Evolutionary conservation across 306 rosid species (phyloP), one percentile per base, ranked within the genome.

Genomic region (Vicia sativa): DNA sequence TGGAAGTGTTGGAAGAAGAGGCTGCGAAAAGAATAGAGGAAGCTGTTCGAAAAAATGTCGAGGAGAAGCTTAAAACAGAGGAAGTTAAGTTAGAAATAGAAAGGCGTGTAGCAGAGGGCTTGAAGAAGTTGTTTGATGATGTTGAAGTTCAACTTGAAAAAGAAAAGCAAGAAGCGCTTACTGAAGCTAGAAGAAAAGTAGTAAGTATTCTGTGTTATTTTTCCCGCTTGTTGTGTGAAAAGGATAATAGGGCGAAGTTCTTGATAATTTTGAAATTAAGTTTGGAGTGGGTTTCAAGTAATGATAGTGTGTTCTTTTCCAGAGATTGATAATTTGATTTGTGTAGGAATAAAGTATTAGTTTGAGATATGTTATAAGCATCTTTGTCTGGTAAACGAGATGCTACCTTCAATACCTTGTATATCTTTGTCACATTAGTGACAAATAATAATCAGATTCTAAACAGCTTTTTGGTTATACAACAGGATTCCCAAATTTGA

Each of bases 141-240:
- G 99, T 95, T 48, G 88, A 84, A 57, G 76, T 65, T 66, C 96
- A 80, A 78, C 95, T 95, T 58, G 92, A 62, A 78, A 88, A 88
- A 75, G 99, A 95, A 84, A 95, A 90, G 84, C 81, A 95, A 82
- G 88, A 86, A 58, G 89, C 96, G 52, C 84, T 95, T 53, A 21
- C 43, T 55, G 97, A 88, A 75, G 97, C 99, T 68, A 84, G 90
- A 70, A 83, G 74, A 73, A 95, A 88, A 84, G 97, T 88, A 90
- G 99, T 90, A 80, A 71, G 82, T 62, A 31, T 73, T 44, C 65
- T 23, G 25, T 43, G 67, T n/a, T n/a, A n/a, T n/a, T n/a, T n/a
- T n/a, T n/a, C n/a, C n/a, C 11, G 15, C 13, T 71, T 54, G 65
- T 60, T 25, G 8, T 64, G 11, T 37, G 14, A 2, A 57, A 62